A percentile compares a stretch with the other conserved stretches of the same genome.
Conservation (phyloP, 2,329 filamentous ascomycete species). For the Colletotrichum scovillei region DNA sequence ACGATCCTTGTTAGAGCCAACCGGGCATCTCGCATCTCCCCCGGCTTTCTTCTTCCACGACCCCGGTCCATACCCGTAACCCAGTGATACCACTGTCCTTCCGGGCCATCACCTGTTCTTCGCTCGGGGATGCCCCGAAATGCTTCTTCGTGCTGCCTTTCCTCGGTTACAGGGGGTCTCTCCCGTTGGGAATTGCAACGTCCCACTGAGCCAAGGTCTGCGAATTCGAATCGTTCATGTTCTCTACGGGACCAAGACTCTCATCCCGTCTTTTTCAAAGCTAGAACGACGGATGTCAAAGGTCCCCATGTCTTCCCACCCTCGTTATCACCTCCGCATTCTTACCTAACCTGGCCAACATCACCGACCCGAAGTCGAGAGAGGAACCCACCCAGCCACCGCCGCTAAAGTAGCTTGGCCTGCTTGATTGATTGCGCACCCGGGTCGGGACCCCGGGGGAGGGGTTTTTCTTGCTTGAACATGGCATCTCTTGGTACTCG, state of each 20-base stretch:
- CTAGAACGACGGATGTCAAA: neutral
- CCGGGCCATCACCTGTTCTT: constrained; percentile 3
- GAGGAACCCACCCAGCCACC: constrained; percentile 5
- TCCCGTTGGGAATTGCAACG: neutral
- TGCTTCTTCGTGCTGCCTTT: neutral
- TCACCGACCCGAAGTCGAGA: constrained; percentile 7
- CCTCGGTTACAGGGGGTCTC: neutral
- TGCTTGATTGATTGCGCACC: neutral
- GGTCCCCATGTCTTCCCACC: neutral
- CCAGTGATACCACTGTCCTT: neutral
- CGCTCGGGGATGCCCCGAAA: constrained; percentile 29
- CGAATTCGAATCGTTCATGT: neutral
- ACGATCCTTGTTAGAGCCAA: neutral
- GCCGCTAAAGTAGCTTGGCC: neutral
- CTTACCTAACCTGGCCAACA: constrained; percentile 33
- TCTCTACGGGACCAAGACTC: neutral
- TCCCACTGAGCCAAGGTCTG: neutral
- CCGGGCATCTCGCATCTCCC: constrained; percentile 3
- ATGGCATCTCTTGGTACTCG: neutral
- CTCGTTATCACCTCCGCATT: constrained; percentile 30
- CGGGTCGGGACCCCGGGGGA: neutral
- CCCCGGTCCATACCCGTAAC: neutral
- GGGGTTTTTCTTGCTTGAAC: constrained; percentile 2
- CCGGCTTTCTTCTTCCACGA: neutral
- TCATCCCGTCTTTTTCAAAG: neutral